phyloP scores from a whole-genome alignment of 2,329 filamentous ascomycete genomes.

The Monilinia fructigena region DNA sequence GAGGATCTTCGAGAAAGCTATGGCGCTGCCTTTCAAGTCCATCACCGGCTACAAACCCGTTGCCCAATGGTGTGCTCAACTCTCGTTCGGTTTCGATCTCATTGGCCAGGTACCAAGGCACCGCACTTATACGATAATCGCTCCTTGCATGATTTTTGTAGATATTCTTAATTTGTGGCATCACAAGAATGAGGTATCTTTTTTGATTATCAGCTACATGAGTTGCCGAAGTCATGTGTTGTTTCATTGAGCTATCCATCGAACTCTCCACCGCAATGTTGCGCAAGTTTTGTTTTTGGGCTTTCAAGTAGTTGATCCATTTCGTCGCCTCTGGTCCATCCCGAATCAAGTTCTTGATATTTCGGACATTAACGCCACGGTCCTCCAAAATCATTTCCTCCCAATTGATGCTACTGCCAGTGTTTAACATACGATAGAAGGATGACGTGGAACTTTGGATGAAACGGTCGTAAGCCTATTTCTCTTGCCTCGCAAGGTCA shows the following conservation, averaged over 20 bases:
- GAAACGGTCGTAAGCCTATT: too few species aligned
- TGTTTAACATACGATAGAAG: background rate
- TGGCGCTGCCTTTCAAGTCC: background rate
- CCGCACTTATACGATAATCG: background rate
- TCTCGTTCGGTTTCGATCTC: fast-evolving
- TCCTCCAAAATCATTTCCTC: background rate
- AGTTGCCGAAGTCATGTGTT: background rate
- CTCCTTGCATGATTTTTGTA: too few species aligned
- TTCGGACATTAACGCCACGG: background rate
- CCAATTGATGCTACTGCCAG: background rate
- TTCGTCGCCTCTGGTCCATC: background rate
- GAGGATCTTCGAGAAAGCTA: background rate
- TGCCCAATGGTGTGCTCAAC: background rate
- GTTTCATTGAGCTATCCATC: too few species aligned
- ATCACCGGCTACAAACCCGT: background rate
- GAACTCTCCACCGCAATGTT: too few species aligned
- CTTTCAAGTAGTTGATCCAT: background rate
- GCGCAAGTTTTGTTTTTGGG: background rate
- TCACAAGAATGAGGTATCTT: too few species aligned
- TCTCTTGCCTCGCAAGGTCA: too few species aligned
- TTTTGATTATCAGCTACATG: fast-evolving
- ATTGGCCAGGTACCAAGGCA: background rate
- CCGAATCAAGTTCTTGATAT: background rate
- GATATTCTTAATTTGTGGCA: too few species aligned
- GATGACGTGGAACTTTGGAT: too few species aligned